Percentiles rank a stretch among this genome's conserved stretches.
These are phyloP conservation scores for Triticum dicoccoides DNA, from an alignment of 176 grass and related monocot species.

Conservation along the genomic window DNA sequence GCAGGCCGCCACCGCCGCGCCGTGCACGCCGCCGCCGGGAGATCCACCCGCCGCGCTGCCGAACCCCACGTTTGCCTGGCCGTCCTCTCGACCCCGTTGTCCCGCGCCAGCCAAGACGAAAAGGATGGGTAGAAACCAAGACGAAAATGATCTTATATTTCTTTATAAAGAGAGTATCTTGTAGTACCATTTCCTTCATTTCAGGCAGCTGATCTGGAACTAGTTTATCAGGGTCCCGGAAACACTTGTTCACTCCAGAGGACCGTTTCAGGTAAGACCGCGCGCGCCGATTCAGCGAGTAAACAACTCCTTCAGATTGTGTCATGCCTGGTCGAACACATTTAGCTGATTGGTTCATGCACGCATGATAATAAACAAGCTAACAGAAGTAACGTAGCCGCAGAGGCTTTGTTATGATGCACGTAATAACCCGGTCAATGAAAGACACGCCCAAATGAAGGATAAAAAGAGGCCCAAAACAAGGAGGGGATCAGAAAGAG, in stretches of 20 bases:
- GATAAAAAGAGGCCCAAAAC: neutral
- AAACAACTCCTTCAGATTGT: neutral
- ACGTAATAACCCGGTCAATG: neutral
- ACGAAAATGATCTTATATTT: too few relatives aligned
- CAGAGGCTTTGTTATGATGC: neutral
- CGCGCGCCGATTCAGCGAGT: neutral
- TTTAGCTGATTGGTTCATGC: neutral
- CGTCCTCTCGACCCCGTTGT: too few relatives aligned
- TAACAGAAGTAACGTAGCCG: neutral
- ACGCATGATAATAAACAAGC: neutral
- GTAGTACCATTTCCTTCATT: neutral
- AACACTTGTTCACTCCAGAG: neutral
- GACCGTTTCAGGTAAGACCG: constrained; percentile 3
- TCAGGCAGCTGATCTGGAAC: neutral
- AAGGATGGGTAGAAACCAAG: too few relatives aligned
- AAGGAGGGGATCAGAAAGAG: neutral
- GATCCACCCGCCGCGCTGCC: too few relatives aligned
- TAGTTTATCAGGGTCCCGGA: neutral
- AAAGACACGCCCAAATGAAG: neutral
- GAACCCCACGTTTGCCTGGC: too few relatives aligned
- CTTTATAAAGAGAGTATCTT: neutral
- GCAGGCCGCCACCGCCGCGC: too few relatives aligned
- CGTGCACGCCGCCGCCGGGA: too few relatives aligned
- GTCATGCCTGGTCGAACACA: neutral
- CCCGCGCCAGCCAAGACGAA: too few relatives aligned